These are phyloP conservation scores for Chaetoscypha palmicola DNA, from an alignment of 2,329 filamentous ascomycete species.

Conservation along the genomic window DNA sequence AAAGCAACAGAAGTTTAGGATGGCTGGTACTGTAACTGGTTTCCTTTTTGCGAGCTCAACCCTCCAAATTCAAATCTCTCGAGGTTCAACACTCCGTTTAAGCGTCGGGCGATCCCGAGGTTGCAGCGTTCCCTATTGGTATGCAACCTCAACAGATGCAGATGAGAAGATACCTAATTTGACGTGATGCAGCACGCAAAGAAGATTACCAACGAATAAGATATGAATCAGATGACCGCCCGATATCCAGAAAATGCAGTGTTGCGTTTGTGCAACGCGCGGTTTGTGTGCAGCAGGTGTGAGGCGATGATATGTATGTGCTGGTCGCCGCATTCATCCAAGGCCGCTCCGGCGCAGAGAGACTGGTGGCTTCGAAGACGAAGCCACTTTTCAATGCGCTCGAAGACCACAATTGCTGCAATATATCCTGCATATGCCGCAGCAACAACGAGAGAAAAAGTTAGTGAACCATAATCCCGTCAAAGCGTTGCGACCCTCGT, in stretches of 20 bases:
- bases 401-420: neutral
- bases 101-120: too few relatives aligned
- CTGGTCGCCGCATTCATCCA: constrained; percentile 7
- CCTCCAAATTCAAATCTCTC: too few relatives aligned
- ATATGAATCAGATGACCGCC: neutral
- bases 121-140: too few relatives aligned
- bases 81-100: too few relatives aligned
- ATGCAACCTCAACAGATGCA: too few relatives aligned
- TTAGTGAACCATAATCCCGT: neutral
- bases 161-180: neutral
- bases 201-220: neutral
- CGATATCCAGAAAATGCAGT: neutral
- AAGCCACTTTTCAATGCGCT: too few relatives aligned
- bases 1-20: too few relatives aligned
- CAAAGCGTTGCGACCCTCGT: neutral
- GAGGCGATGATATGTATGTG: too few relatives aligned
- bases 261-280: neutral
- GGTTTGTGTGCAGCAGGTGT: neutral
- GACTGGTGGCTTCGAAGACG: neutral
- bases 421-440: neutral
- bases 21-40: too few relatives aligned
- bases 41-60: too few relatives aligned
- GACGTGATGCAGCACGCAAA: neutral
- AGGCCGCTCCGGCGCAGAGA: neutral
- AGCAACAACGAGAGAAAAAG: neutral